Conservation (phyloP, 2,329 filamentous ascomycete genomes). For the Neopestalotiopsis rosae region DNA sequence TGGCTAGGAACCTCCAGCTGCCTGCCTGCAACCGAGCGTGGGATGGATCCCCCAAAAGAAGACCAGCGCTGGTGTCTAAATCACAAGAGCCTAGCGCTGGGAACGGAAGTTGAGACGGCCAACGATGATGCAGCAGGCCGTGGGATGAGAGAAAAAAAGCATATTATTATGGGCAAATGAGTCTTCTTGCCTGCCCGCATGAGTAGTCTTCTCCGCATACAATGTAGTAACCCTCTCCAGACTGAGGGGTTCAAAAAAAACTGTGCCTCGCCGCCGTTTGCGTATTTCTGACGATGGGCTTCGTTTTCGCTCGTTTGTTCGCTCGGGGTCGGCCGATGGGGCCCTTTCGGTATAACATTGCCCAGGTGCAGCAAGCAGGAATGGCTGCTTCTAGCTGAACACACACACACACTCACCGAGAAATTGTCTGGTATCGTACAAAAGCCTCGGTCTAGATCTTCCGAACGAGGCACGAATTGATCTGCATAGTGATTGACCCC, state of each 20-base stretch:
- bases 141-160: slow-evolving; percentile 7
- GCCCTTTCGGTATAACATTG: not conserved
- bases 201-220: slow-evolving; percentile 13
- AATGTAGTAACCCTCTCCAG: not conserved
- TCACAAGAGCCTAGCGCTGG: slow-evolving; percentile 4
- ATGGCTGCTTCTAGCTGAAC: not conserved
- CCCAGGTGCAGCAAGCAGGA: not conserved
- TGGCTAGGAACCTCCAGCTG: not conserved
- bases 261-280: not conserved
- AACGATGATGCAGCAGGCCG: slow-evolving; percentile 2
- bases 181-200: slow-evolving; percentile 15
- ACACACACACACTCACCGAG: not conserved
- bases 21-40: not conserved
- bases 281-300: not conserved
- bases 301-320: not conserved
- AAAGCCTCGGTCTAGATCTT: not conserved
- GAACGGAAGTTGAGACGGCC: slow-evolving; percentile 16
- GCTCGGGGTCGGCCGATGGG: slow-evolving; percentile 4
- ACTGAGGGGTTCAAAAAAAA: not conserved
- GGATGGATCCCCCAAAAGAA: slow-evolving; percentile 8
- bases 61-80: not conserved
- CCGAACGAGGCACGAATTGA: not conserved
- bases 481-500: not conserved
- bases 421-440: not conserved
- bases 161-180: not conserved